Percentiles rank a stretch among this genome's conserved stretches.
Conservation (phyloP, 257 asterid genomes). For the Nicotiana tomentosiformis region DNA sequence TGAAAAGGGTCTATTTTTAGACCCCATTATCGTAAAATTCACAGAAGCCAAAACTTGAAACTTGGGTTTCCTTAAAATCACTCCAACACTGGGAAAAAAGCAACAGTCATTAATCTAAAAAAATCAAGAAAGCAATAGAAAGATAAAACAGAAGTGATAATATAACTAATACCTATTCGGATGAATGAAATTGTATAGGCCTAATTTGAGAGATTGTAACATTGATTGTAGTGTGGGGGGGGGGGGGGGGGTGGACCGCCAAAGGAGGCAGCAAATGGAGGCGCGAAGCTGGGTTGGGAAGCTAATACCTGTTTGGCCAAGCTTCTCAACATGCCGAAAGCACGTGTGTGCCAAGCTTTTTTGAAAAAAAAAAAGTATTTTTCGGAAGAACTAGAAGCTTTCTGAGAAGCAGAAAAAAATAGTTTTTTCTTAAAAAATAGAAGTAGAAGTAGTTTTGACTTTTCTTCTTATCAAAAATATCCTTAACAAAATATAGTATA, state of each 20-base stretch:
- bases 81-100: background rate
- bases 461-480: no score
- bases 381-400: no score
- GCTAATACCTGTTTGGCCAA: no score
- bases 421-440: no score
- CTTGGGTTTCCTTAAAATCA: background rate
- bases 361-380: no score
- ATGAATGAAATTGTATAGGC: constrained; percentile 25
- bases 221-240: constrained; percentile 15
- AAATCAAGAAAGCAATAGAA: background rate
- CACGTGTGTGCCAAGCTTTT: no score
- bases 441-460: no score
- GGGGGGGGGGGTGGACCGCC: no score
- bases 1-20: constrained; percentile 32
- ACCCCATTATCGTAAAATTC: constrained; percentile 39
- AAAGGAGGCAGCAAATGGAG: background rate
- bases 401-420: no score
- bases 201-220: constrained; percentile 50
- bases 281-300: background rate
- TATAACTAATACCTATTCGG: constrained; percentile 18
- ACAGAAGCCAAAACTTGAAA: constrained; percentile 12
- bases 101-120: background rate
- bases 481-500: no score
- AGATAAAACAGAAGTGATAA: background rate
- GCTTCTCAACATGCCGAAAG: no score